A percentile compares a stretch with the other conserved stretches of the same genome.
Evolutionary conservation across 2,329 filamentous ascomycete species (phyloP).

Genomic region (Xylaria sp.): DNA sequence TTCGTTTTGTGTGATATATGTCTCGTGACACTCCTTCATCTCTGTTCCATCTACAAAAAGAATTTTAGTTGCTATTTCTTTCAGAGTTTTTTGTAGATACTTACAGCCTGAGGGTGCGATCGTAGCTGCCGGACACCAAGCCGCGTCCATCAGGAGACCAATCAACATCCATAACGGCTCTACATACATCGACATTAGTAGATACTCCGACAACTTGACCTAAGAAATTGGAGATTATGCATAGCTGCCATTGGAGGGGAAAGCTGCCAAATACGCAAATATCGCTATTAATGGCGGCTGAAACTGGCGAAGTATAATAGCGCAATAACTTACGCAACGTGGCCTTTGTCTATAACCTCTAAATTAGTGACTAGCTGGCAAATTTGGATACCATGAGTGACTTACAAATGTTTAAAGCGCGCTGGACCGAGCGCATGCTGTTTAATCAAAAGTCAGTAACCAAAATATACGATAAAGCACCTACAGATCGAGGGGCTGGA

Average conservation of each 20-base stretch:
- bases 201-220: background rate
- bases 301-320: no score
- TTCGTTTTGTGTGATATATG: constrained; percentile 96
- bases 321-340: constrained; percentile 58
- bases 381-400: constrained; percentile 82
- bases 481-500: background rate
- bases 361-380: constrained; percentile 29
- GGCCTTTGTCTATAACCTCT: constrained; percentile 43
- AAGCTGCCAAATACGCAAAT: no score
- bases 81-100: background rate
- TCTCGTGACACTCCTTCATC: constrained; percentile 87
- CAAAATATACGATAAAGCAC: background rate
- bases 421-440: constrained; percentile 38
- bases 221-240: background rate
- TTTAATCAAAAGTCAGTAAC: constrained; percentile 22
- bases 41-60: constrained; percentile 70
- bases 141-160: constrained; percentile 96
- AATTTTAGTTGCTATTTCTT: constrained; percentile 6
- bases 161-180: constrained; percentile 94
- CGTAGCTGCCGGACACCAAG: constrained; percentile 87
- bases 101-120: constrained; percentile 81
- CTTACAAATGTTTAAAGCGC: constrained; percentile 39
- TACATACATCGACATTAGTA: constrained; percentile 22
- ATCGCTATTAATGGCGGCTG: no score
- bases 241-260: no score